Percentiles rank a stretch among this genome's conserved stretches.
Conservation (phyloP, 2,329 filamentous ascomycete genomes). For the Fusarium sp. region DNA sequence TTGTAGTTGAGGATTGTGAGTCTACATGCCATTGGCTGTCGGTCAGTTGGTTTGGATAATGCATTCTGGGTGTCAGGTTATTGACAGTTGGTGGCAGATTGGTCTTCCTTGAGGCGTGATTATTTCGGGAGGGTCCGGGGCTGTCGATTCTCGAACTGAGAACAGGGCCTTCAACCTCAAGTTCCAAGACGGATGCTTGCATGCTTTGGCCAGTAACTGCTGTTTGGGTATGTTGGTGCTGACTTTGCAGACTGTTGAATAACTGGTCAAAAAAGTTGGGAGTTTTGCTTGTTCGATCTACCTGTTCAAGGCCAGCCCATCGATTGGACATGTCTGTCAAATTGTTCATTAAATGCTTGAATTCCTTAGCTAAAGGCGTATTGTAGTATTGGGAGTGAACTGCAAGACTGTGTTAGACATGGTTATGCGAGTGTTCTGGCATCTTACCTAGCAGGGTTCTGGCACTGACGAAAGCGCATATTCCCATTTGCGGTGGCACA, state of each 20-base stretch:
- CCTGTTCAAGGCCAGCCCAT: not conserved
- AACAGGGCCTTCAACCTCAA: not conserved
- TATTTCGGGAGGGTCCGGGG: not conserved
- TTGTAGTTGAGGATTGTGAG: not conserved
- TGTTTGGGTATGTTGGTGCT: not conserved
- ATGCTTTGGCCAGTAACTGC: not conserved
- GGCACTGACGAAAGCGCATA: not conserved
- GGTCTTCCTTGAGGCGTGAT: not conserved
- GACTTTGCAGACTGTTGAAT: not conserved
- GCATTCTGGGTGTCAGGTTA: not conserved
- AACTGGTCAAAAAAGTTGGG: not conserved
- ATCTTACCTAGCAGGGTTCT: not conserved
- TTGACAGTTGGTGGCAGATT: not conserved
- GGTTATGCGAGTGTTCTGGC: accelerated
- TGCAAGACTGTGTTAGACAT: not conserved
- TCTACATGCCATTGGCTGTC: not conserved
- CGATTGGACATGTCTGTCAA: not conserved
- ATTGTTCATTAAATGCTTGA: not conserved
- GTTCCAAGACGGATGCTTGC: not conserved
- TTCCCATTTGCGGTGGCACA: not conserved
- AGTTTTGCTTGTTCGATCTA: not conserved
- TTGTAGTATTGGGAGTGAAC: not conserved
- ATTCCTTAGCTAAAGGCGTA: not conserved
- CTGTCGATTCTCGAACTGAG: not conserved
- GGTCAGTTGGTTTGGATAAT: not conserved